Percentiles rank a stretch among this genome's conserved stretches.
Evolutionary conservation across 352 stramenopile genomes (phyloP).

Genomic region (Saprolegnia diclina): DNA sequence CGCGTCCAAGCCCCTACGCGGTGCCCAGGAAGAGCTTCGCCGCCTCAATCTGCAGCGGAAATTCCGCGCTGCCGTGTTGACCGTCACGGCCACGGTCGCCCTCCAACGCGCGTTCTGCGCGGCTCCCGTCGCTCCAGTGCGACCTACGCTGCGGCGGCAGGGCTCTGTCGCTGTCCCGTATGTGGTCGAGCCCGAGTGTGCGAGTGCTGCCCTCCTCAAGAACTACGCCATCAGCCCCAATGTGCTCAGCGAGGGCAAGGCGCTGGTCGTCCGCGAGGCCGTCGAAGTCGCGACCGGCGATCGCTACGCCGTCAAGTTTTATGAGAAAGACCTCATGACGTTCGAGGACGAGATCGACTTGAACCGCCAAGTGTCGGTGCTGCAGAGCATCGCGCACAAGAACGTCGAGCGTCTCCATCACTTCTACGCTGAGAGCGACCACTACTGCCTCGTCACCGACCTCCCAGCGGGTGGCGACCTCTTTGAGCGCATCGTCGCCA

Average conservation of each 20-base stretch:
- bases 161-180: not conserved
- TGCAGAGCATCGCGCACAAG: slow-evolving; percentile 53
- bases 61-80: slow-evolving; percentile 86
- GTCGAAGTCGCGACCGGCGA: not conserved
- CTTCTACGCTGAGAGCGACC: slow-evolving; percentile 30
- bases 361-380: slow-evolving; percentile 56
- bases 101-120: not conserved
- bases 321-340: slow-evolving; percentile 18
- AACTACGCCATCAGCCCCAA: slow-evolving; percentile 8
- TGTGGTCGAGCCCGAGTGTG: not conserved
- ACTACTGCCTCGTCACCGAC: slow-evolving; percentile 88
- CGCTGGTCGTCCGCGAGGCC: not conserved
- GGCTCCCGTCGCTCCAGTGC: not conserved
- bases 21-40: slow-evolving; percentile 82
- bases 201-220: not conserved
- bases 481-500: slow-evolving; percentile 89
- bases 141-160: not conserved
- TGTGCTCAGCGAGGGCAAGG: slow-evolving; percentile 11
- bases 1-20: slow-evolving; percentile 66
- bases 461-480: slow-evolving; percentile 79
- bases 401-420: slow-evolving; percentile 54
- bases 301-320: slow-evolving; percentile 20
- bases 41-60: slow-evolving; percentile 92
- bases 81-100: not conserved
- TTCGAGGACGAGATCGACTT: slow-evolving; percentile 43